Base-by-base conservation (phyloP, 1,284 basidiomycete genomes). In the Malassezia sympodialis region DNA sequence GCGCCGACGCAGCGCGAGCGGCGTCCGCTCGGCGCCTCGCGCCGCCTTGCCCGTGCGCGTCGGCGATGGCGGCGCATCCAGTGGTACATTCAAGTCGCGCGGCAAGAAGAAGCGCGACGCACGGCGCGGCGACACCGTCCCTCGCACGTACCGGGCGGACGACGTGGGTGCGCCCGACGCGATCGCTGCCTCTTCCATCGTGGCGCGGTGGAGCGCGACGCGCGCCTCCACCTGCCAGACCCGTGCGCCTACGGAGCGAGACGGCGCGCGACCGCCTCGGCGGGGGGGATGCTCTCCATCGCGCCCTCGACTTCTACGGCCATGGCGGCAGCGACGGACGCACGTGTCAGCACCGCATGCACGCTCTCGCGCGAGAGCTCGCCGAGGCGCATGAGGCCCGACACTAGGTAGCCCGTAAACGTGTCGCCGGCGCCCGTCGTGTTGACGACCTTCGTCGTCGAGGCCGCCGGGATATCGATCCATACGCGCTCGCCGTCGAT, bases 351-450 rank as follows among this genome's bases (percentile, higher is more conserved):
- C 4, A 66, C 54, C 3, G 53, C 37, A 31, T 56, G 23, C 3
- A 59, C 53, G 17, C 53, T 41, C 2, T 50, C 49, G 17, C 40
- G 30, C 2, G 43, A 17, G 42, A 50, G 10, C 11, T 52, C 49
- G 23, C 62, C 59, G 27, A 59, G 50, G 32, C 55, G 51, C 62
- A 69, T 67, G 19, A 72, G 49, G 11, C 62, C 62, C 7, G 68
- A 56, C 6, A 68, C 65, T 12, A 74, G 57, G 44, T 74, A 67
- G 8, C 70, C 72, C 1, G 68, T 60, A 47, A 72, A 74, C 15
- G 68, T 71, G 51, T 75, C 72, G 24, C 72, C 72, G 1, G 72
- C 72, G 15, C 72, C 72, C 0, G 72, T 75, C 1, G 71, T 74
- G 31, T 74, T 71, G 4, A 51, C 42, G 2, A 72, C 69, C n/a